Base-by-base conservation (phyloP, 352 stramenopile genomes). In the Elongisporangium prolatum region DNA sequence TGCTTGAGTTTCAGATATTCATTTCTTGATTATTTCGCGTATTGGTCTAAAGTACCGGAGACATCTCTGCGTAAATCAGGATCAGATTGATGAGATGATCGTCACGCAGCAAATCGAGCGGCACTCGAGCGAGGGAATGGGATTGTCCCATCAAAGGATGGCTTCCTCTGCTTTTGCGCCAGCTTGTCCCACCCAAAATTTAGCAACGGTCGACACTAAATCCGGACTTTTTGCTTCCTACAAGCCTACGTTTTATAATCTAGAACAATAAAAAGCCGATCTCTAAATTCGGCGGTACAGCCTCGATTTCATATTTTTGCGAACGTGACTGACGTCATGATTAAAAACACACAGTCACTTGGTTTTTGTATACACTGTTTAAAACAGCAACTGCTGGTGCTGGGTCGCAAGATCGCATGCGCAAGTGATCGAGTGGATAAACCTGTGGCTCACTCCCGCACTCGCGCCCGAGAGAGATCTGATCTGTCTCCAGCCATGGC, bases 401-500 rank as follows among this genome's bases (percentile, higher is more conserved):
- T 14, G 28, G 9, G 28, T 40, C 28, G 28, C 28, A 40, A 40
- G 28, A 40, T 40, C 28, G 28, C 28, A 40, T 40, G 28, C 28
- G 28, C 28, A 8, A 40, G 28, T 40, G 28, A 40, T 40, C 28
- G 28, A 40, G 28, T 40, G 28, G 28, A 40, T 40, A 9, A 40
- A 40, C 5, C 28, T 40, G 28, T 40, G 28, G 4, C 28, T 40
- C 28, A 61, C 18, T 61, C 44, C 34, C 38, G 48, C 54, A 52
- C 18, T 37, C 24, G 54, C 48, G 28, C 28, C 28, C 28, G 28
- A 40, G 28, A 40, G 28, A 40, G 28, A 40, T 40, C 28, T 40
- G 28, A 40, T 40, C 13, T 16, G 54, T 18, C n/a, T 18, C 9
- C 52, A 25, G 21, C 48, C 54, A 77, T 77, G 62, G 56, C 65